Evolutionary conservation across 2,329 filamentous ascomycete genomes (phyloP).

Genomic region (Magnaporthiopsis poae): DNA sequence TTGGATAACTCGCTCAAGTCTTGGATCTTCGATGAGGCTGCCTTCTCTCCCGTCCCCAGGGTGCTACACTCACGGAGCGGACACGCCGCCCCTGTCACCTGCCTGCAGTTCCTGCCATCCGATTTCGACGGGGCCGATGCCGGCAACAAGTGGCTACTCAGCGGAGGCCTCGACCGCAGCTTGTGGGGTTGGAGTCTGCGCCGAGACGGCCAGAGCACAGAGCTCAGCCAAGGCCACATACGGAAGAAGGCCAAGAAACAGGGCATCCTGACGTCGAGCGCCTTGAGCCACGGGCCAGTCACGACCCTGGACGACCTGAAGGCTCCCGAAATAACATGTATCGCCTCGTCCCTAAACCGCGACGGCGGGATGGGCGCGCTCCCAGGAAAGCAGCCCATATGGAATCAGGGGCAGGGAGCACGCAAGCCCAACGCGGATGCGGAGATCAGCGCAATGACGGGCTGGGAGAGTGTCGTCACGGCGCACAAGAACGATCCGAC

Average conservation of each 20-base stretch:
- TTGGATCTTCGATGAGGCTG: constrained; percentile 91
- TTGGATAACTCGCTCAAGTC: constrained; percentile 88
- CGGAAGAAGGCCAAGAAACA: constrained; percentile 82
- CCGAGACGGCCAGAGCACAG: constrained; percentile 84
- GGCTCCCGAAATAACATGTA: constrained; percentile 81
- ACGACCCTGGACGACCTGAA: constrained; percentile 67
- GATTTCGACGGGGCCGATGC: constrained; percentile 83
- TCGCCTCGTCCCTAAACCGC: constrained; percentile 83
- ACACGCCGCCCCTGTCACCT: constrained; percentile 76
- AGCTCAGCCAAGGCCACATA: constrained; percentile 83
- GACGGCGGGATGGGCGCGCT: constrained; percentile 87
- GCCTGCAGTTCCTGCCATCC: constrained; percentile 73
- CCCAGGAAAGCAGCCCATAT: constrained; percentile 67
- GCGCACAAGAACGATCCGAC: constrained; percentile 77
- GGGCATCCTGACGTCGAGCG: constrained; percentile 54
- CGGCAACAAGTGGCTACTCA: constrained; percentile 87
- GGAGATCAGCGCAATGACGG: constrained; percentile 66
- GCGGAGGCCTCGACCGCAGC: constrained; percentile 78
- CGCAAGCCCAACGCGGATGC: constrained; percentile 37
- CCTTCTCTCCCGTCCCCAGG: constrained; percentile 77
- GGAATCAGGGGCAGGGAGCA: constrained; percentile 31
- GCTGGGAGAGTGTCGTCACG: constrained; percentile 95
- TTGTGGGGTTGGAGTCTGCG: constrained; percentile 95
- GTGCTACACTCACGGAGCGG: constrained; percentile 79
- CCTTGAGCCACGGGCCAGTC: constrained; percentile 49